phyloP scores from a whole-genome alignment of 2,329 filamentous ascomycete species.

The Scopulariopsis brevicaulis region DNA sequence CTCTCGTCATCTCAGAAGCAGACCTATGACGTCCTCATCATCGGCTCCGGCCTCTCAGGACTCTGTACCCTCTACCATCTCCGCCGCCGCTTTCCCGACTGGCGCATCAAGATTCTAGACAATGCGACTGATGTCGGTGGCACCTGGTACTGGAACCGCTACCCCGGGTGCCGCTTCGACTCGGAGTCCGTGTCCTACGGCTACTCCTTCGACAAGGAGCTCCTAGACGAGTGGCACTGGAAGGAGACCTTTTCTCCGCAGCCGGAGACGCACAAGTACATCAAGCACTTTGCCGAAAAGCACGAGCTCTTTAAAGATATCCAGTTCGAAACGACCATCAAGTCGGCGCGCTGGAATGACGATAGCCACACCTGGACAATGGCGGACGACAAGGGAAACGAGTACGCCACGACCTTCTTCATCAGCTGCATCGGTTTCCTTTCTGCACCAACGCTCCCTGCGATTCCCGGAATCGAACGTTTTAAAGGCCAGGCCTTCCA shows the following conservation, averaged over 20 bases:
- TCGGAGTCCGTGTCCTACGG: constrained; percentile 24
- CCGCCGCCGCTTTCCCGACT: constrained; percentile 23
- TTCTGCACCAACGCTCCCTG: constrained; percentile 52
- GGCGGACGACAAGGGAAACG: constrained; percentile 11
- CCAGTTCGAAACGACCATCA: constrained; percentile 16
- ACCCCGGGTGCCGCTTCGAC: constrained; percentile 27
- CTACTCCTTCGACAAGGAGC: constrained; percentile 26
- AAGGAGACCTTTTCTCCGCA: constrained; percentile 19
- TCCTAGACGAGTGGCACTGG: constrained; percentile 29
- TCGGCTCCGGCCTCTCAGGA: constrained; percentile 27
- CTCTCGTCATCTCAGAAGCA: constrained; percentile 2
- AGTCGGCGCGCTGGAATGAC: constrained; percentile 16
- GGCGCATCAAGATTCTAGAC: constrained; percentile 23
- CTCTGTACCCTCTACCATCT: constrained; percentile 28
- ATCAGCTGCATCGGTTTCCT: constrained; percentile 54
- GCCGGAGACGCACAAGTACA: constrained; percentile 26
- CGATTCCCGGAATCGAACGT: constrained; percentile 43
- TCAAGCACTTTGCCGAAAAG: constrained; percentile 27
- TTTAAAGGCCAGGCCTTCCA: constrained; percentile 47
- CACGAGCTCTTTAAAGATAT: constrained; percentile 26
- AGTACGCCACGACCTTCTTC: constrained; percentile 21
- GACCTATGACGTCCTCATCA: constrained; percentile 23
- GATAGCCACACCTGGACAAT: constrained; percentile 14
- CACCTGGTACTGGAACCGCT: constrained; percentile 32
- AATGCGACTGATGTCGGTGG: constrained; percentile 27